Evolutionary conservation across 2,329 filamentous ascomycete genomes (phyloP), one percentile per base, ranked within the genome.

Genomic region (Ceratocystis huliohia): DNA sequence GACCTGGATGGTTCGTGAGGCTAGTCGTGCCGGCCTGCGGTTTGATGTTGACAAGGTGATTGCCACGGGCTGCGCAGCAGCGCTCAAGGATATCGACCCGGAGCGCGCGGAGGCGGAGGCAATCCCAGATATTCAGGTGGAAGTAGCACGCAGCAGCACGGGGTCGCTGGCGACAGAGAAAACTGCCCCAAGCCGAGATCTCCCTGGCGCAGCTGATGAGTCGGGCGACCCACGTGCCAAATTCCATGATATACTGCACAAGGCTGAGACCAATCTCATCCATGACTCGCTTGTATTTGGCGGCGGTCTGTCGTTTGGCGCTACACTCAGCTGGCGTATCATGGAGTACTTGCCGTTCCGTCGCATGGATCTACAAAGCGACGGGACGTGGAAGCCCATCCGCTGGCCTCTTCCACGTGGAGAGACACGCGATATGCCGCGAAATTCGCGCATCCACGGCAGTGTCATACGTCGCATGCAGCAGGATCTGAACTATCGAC

Each of bases 321-420:
- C 84, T 0, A 87, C 90, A 0, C 70, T 87, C 0, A 81, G 80
- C 1, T 93, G 89, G 89, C 88, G 85, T 45, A 73, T 89, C 25
- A 89, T 93, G 88, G 89, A 93, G 72, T 91, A 88, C 73, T 77
- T 93, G 28, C 89, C 89, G 0, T 92, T 93, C 75, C 82, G 88
- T 1, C 80, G 89, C 28, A 92, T 94, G 87, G 89, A 93, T 70
- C 76, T 93, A 6, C 84, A 85, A 69, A 68, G 78, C 0, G 87
- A 92, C 69, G 88, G 88, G 0, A 84, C 83, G 0, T 94, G 90
- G 89, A 86, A 84, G 74, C 86, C 88, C 0, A 93, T 94, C 70
- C 80, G 85, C 7, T 93, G 89, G 88, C 89, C 89, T 0, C 76
- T 93, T 2, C 89, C 89, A 0, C 83, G 85, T 37, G 90, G 89